Evolutionary conservation across 768 basidiomycete genomes (phyloP).

Genomic region (Mycena latifolia): DNA sequence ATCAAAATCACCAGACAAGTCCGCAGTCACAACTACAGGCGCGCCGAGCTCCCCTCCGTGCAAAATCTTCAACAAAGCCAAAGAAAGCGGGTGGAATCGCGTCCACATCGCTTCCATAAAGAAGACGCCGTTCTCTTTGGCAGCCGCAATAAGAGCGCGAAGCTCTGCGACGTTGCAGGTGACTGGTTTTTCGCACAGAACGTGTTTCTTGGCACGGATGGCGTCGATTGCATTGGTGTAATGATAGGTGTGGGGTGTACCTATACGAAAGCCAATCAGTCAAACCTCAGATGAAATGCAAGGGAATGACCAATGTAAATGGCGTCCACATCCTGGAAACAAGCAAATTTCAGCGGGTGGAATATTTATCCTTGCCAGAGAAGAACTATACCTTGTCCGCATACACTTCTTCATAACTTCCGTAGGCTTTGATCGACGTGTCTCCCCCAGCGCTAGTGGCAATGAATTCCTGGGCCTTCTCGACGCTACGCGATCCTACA

Average conservation of each 20-base stretch:
- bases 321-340: slow-evolving; percentile 72
- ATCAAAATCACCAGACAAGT: slow-evolving; percentile 79
- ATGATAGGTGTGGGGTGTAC: slow-evolving; percentile 89
- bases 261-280: slow-evolving; percentile 45
- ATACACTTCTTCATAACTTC: slow-evolving; percentile 81
- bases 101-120: slow-evolving; percentile 97
- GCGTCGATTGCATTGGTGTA: slow-evolving; percentile 82
- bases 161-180: slow-evolving; percentile 84
- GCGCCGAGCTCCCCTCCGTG: slow-evolving; percentile 75
- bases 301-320: slow-evolving; percentile 74
- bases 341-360: neutral
- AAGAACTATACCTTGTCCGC: slow-evolving; percentile 68
- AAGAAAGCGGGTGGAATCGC: slow-evolving; percentile 78
- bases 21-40: slow-evolving; percentile 78
- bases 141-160: slow-evolving; percentile 76
- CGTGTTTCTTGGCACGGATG: slow-evolving; percentile 84
- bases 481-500: slow-evolving; percentile 80
- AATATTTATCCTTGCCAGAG: neutral
- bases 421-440: slow-evolving; percentile 72
- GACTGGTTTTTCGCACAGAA: slow-evolving; percentile 91
- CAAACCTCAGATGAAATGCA: neutral
- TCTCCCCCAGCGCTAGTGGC: slow-evolving; percentile 62
- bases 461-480: slow-evolving; percentile 81
- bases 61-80: slow-evolving; percentile 73
- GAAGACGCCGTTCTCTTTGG: slow-evolving; percentile 84